These are phyloP conservation scores for Lichtheimia ornata DNA, from an alignment of 371 early-diverging fungal species.

Conservation along the genomic window DNA sequence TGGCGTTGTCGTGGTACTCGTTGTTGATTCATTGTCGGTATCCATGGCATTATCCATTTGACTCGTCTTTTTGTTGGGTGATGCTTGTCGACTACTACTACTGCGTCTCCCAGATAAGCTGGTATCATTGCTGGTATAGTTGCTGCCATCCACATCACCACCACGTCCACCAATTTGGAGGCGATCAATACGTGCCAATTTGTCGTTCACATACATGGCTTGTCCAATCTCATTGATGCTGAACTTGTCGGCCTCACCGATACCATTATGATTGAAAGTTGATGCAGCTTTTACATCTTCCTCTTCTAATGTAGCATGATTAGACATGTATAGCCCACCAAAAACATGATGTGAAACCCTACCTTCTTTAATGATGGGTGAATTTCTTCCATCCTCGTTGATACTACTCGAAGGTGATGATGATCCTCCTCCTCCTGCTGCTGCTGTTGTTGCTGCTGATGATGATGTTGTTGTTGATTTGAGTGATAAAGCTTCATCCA, in stretches of 20 bases:
- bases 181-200: slow-evolving; percentile 30
- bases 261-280: slow-evolving; percentile 21
- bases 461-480: not conserved
- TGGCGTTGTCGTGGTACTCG: not conserved
- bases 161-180: slow-evolving; percentile 11
- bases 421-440: not conserved
- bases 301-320: slow-evolving; percentile 1
- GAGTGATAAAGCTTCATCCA: slow-evolving; percentile 23
- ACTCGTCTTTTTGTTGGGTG: not conserved
- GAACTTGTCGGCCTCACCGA: slow-evolving; percentile 25
- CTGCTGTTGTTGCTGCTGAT: not conserved
- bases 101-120: not conserved
- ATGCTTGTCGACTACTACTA: not conserved
- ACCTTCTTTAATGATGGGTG: slow-evolving; percentile 2
- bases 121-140: not conserved
- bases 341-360: not conserved
- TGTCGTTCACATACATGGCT: slow-evolving; percentile 42
- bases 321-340: not conserved
- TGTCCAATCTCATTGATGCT: slow-evolving; percentile 48
- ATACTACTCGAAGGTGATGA: too few relatives aligned
- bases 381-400: too few relatives aligned
- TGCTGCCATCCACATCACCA: not conserved
- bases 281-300: slow-evolving; percentile 20
- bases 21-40: slow-evolving; percentile 11
- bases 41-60: slow-evolving; percentile 4